These are phyloP conservation scores for Podospora comata DNA, from an alignment of 495 filamentous ascomycete genomes.

Conservation along the genomic window DNA sequence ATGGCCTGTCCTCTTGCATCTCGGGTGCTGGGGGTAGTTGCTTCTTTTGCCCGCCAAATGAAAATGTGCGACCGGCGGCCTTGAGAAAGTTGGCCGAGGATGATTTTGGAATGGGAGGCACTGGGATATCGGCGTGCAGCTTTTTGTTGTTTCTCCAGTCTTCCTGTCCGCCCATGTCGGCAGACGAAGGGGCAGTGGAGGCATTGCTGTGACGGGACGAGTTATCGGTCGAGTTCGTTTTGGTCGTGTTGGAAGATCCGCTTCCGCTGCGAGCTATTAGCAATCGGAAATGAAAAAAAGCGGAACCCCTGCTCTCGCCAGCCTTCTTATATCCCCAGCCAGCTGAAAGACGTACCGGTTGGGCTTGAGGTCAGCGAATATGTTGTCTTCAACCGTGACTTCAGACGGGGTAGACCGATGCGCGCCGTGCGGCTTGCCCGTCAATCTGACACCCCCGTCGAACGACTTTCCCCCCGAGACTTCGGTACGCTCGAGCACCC, in stretches of 20 bases:
- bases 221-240: conserved; percentile 59
- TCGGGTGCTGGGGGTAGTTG: conserved; percentile 43
- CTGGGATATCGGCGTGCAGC: conserved; percentile 52
- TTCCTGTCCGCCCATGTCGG: conserved; percentile 56
- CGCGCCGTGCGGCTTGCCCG: conserved; percentile 29
- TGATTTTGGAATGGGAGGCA: conserved; percentile 55
- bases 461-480: conserved; percentile 39
- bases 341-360: conserved; percentile 47
- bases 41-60: conserved; percentile 61
- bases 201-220: conserved; percentile 70
- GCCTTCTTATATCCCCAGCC: neutral
- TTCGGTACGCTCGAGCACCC: conserved; percentile 47
- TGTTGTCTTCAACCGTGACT: conserved; percentile 52
- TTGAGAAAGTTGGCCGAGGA: conserved; percentile 51
- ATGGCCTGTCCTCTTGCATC: conserved; percentile 39
- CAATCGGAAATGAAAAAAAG: neutral
- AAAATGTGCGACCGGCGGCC: conserved; percentile 70
- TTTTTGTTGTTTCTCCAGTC: conserved; percentile 51
- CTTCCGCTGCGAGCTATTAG: conserved; percentile 50
- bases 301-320: neutral
- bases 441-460: conserved; percentile 39
- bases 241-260: conserved; percentile 63
- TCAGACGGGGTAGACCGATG: conserved; percentile 31
- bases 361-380: conserved; percentile 51
- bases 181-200: conserved; percentile 70